A percentile compares a stretch with the other conserved stretches of the same genome.
Conservation (phyloP, 2,329 filamentous ascomycete species). For the Berkeleyomyces basicola region DNA sequence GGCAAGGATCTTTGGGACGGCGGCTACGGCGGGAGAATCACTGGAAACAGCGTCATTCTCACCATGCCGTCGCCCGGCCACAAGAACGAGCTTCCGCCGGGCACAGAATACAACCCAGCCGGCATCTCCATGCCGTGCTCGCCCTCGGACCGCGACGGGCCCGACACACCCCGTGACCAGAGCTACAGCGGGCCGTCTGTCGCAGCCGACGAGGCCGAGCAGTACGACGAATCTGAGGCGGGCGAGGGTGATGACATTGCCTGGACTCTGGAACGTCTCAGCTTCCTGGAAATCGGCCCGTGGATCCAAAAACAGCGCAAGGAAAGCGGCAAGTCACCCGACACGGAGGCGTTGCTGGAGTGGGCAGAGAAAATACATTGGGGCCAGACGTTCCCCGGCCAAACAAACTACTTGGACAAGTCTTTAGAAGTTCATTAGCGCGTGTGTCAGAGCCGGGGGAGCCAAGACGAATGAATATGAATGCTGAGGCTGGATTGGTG, state of each 20-base stretch:
- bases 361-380: slow-evolving; percentile 9
- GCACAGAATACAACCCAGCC: neutral
- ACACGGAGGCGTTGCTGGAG: slow-evolving; percentile 2
- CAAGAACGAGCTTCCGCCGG: neutral
- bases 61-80: slow-evolving; percentile 8
- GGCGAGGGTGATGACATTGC: neutral
- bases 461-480: neutral
- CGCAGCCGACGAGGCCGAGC: neutral
- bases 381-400: slow-evolving; percentile 5
- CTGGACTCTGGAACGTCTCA: neutral
- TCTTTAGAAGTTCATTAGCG: slow-evolving; percentile 1
- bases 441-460: neutral
- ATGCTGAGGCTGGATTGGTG: neutral
- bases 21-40: slow-evolving; percentile 21
- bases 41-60: slow-evolving; percentile 28
- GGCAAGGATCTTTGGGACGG: slow-evolving; percentile 13
- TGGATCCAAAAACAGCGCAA: slow-evolving; percentile 5
- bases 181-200: neutral
- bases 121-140: neutral
- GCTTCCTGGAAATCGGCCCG: slow-evolving; percentile 5
- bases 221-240: neutral
- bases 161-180: slow-evolving; percentile 6
- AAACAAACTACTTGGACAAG: slow-evolving; percentile 1
- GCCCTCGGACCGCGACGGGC: slow-evolving; percentile 7
- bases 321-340: neutral